Conservation (phyloP, 2,329 filamentous ascomycete genomes). For the Lasiodiplodia sp. region DNA sequence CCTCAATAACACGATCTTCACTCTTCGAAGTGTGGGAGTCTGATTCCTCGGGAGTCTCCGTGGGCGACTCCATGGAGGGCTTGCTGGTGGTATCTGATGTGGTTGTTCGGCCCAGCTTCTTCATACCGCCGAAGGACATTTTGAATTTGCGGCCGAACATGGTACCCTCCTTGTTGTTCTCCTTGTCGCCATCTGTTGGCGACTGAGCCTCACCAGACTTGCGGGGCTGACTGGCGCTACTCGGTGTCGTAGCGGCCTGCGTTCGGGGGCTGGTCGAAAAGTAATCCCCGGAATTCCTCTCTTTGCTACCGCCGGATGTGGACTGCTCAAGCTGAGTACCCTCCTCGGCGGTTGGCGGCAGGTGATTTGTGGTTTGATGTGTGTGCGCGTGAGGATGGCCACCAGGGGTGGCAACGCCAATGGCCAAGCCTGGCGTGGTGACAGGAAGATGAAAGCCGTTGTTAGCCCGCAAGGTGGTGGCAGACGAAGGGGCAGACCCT, state of each 20-base stretch:
- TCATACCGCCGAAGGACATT: constrained; percentile 74
- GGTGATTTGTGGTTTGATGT: constrained; percentile 40
- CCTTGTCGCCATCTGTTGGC: constrained; percentile 51
- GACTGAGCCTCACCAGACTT: constrained; percentile 40
- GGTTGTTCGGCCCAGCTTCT: constrained; percentile 75
- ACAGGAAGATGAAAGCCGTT: constrained; percentile 66
- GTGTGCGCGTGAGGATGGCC: constrained; percentile 43
- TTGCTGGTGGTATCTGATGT: constrained; percentile 59
- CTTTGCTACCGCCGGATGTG: constrained; percentile 61
- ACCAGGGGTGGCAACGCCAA: constrained; percentile 76
- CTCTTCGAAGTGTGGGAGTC: constrained; percentile 65
- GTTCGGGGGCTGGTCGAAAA: constrained; percentile 70
- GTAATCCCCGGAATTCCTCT: constrained; percentile 74
- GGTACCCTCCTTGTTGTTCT: constrained; percentile 61
- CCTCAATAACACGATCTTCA: constrained; percentile 76
- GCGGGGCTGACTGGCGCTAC: constrained; percentile 37
- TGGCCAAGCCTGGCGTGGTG: constrained; percentile 78
- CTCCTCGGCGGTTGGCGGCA: constrained; percentile 52
- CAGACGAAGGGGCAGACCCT: constrained; percentile 52
- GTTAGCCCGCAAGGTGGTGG: constrained; percentile 63
- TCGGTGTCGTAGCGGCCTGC: constrained; percentile 45
- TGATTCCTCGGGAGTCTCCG: constrained; percentile 74
- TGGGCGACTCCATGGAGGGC: constrained; percentile 6
- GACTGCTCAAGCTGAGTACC: constrained; percentile 60
- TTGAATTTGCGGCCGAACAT: constrained; percentile 86